phyloP scores from a whole-genome alignment of 1,284 basidiomycete genomes.

The Sporisorium scitamineum region DNA sequence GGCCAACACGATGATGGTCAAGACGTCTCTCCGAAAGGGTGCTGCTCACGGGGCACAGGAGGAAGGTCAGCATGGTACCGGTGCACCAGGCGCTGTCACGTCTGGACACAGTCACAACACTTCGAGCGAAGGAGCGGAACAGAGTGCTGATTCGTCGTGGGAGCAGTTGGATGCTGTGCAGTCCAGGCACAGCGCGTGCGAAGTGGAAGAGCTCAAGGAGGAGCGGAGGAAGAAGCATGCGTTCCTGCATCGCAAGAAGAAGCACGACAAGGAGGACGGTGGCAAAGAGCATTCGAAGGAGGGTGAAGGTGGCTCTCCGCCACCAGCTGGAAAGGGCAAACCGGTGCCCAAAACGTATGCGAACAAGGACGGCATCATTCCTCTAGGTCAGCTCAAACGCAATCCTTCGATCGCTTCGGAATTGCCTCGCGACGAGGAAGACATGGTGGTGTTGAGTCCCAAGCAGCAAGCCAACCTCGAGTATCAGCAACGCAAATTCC shows the following conservation, averaged over 20 bases:
- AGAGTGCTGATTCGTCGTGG: constrained; percentile 14
- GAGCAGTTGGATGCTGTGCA: constrained; percentile 18
- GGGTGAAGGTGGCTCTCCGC: neutral
- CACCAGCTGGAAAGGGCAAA: neutral
- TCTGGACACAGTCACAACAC: constrained; percentile 3
- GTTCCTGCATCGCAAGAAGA: constrained; percentile 29
- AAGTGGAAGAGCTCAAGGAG: constrained; percentile 36
- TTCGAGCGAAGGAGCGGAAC: neutral
- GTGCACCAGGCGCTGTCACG: constrained; percentile 1
- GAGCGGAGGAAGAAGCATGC: constrained; percentile 17
- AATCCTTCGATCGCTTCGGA: constrained; percentile 62
- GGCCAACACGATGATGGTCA: constrained; percentile 40
- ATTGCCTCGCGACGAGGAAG: constrained; percentile 55
- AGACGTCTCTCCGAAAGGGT: constrained; percentile 18
- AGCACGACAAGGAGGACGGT: constrained; percentile 2
- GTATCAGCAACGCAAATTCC: constrained; percentile 66
- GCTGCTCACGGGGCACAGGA: neutral
- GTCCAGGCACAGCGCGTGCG: constrained; percentile 31
- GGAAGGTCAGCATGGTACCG: neutral
- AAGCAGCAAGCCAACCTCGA: constrained; percentile 63
- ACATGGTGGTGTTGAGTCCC: constrained; percentile 63
- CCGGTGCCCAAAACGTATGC: constrained; percentile 20
- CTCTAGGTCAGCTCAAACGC: constrained; percentile 51
- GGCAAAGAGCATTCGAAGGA: neutral
- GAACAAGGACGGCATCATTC: constrained; percentile 46